A percentile compares a stretch with the other conserved stretches of the same genome.
Conservation (phyloP, 1,284 basidiomycete genomes). For the Naganishia albida region DNA sequence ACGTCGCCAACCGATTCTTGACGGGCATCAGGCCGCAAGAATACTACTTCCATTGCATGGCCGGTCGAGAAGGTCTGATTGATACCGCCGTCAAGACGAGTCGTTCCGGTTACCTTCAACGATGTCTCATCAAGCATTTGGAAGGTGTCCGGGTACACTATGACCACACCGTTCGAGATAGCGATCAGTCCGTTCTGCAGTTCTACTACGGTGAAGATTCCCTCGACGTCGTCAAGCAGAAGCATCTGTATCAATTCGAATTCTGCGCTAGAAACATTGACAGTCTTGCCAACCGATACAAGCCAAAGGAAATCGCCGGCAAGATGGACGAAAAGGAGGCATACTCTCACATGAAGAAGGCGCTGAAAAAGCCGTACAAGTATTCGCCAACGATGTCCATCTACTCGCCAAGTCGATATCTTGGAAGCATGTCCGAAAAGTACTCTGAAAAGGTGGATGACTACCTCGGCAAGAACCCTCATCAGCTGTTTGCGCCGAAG, state of each 20-base stretch:
- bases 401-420: constrained; percentile 75
- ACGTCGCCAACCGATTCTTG: constrained; percentile 98
- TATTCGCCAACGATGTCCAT: constrained; percentile 74
- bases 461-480: constrained; percentile 79
- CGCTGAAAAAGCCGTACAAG: constrained; percentile 70
- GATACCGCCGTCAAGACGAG: constrained; percentile 99
- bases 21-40: constrained; percentile 98
- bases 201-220: constrained; percentile 98
- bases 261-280: constrained; percentile 87
- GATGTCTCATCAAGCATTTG: constrained; percentile 97
- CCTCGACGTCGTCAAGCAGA: constrained; percentile 94
- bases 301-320: constrained; percentile 64
- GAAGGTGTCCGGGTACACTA: constrained; percentile 96
- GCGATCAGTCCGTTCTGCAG: constrained; percentile 89
- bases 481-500: constrained; percentile 69
- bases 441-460: constrained; percentile 80
- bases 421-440: constrained; percentile 90
- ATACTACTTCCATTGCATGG: constrained; percentile 99
- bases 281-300: constrained; percentile 74
- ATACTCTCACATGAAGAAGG: constrained; percentile 80
- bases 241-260: constrained; percentile 84
- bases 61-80: constrained; percentile 96
- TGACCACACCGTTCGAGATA: constrained; percentile 95
- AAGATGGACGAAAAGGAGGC: constrained; percentile 72
- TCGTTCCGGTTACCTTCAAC: constrained; percentile 96